Evolutionary conservation across 2,329 filamentous ascomycete genomes (phyloP).

Genomic region (Aaosphaeria arxii): DNA sequence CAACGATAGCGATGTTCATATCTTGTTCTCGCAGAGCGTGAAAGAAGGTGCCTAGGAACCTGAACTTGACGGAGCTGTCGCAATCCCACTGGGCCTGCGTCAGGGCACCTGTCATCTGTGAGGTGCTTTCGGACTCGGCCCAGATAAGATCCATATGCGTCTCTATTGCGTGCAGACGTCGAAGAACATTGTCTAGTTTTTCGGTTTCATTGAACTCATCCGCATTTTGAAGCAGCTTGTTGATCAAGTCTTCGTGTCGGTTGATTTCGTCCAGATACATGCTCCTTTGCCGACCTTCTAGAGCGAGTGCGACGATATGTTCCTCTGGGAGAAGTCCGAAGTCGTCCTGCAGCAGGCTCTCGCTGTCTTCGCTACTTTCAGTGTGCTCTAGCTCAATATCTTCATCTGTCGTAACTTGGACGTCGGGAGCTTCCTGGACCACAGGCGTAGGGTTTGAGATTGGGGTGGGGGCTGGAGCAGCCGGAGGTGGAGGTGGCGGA

Average conservation of each 20-base stretch:
- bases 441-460: background rate
- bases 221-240: constrained; percentile 12
- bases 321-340: constrained; percentile 25
- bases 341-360: constrained; percentile 25
- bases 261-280: constrained; percentile 19
- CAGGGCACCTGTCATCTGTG: constrained; percentile 6
- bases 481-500: background rate
- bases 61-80: constrained; percentile 32
- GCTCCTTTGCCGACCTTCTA: constrained; percentile 27
- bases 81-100: constrained; percentile 23
- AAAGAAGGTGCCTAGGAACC: constrained; percentile 24
- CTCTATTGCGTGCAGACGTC: constrained; percentile 22
- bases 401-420: constrained; percentile 8
- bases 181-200: constrained; percentile 13
- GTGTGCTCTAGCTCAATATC: constrained; percentile 4
- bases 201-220: background rate
- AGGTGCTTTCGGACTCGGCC: constrained; percentile 13
- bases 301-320: constrained; percentile 30
- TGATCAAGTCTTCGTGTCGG: constrained; percentile 15
- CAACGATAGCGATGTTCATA: constrained; percentile 27
- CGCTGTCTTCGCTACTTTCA: constrained; percentile 4
- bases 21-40: constrained; percentile 14
- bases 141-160: constrained; percentile 31
- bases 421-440: background rate
- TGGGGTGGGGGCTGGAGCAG: background rate